Evolutionary conservation across 2,329 filamentous ascomycete species (phyloP), one percentile per base, ranked within the genome.

Genomic region (Rutstroemia sp.): DNA sequence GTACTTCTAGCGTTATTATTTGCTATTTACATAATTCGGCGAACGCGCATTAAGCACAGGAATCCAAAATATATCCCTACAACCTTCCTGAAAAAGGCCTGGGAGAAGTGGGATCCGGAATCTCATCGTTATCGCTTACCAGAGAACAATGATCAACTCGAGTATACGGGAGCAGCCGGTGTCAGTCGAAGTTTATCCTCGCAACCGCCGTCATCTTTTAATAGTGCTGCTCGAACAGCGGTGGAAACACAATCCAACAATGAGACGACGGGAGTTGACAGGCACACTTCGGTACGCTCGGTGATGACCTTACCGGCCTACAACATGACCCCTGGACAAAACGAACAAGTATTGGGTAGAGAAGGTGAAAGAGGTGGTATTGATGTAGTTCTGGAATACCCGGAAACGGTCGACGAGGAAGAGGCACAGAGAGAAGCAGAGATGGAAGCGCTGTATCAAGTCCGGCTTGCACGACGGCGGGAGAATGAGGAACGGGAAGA

Each of bases 291-390:
- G 8, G 79, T 97, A 47, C 86, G 92, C 55, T 95, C 90, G n/a
- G 84, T 97, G 56, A 94, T 96, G 80, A 97, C 94, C 0, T 75
- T 99, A 2, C 94, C 94, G 0, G 81, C 88, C 0, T 99, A 99
- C 70, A 86, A 87, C 2, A 80, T 79, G 16, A 83, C 82, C 27
- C 83, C 90, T 0, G 78, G 82, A 50, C 85, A 88, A 19, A 85
- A 83, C 47, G 94, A 99, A 71, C 85, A 86, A 63, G 84, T 96
- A 1, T 78, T 97, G 48, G 94, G 85, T 7, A 82, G 92, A 5
- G 94, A 95, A 71, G 94, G 94, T 50, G 94, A 99, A 69, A 81
- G 94, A 58, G 92, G 80, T 53, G 94, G 94, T 7, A 90, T 99
- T 64, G 94, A 99, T 65, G 82, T 89, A 4, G 91, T 99, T 0